Evolutionary conservation across 305 asterid species (phyloP), one percentile per base, ranked within the genome.

Genomic region (Fraxinus sp.): DNA sequence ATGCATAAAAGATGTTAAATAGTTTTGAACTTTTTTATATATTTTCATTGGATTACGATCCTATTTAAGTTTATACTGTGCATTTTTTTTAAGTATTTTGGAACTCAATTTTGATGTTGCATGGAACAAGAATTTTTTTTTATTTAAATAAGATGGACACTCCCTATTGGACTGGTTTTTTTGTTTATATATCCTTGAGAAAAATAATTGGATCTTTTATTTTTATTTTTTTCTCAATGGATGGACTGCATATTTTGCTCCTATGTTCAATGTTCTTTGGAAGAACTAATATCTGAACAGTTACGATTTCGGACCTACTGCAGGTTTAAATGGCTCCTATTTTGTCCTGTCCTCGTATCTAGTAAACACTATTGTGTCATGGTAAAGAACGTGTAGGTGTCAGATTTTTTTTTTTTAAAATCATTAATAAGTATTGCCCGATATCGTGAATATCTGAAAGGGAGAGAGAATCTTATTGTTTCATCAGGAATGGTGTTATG

Each of bases 251-350:
- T 57, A 20, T 59, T 36, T 62, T 41, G 30, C 78, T 43, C 66
- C n/a, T 55, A 55, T 35, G 35, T 74, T 33, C 35, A 36, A 49
- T 52, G 77, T 81, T 84, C 70, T 81, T 41, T 77, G 70, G 62
- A 59, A 77, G 75, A 80, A 79, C 26, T 77, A 36, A 37, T 39
- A 8, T 39, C 46, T 39, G 46, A 39, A 7, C 52, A 41, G 4
- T 20, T 9, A n/a, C 13, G 8, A 22, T 9, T n/a, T 22, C 37
- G 71, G 30, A 78, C 46, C 37, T 75, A 30, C 72, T 24, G 66
- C 77, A 80, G 18, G 83, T 41, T 77, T 32, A 81, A 49, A 75
- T 26, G 35, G 33, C 77, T 72, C 22, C 78, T 80, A 18, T 43
- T 13, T 68, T 81, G 32, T 75, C 46, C 41, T 55, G 43, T 74